phyloP scores from a whole-genome alignment of 2,329 filamentous ascomycete species.

The Neopestalotiopsis clavispora region DNA sequence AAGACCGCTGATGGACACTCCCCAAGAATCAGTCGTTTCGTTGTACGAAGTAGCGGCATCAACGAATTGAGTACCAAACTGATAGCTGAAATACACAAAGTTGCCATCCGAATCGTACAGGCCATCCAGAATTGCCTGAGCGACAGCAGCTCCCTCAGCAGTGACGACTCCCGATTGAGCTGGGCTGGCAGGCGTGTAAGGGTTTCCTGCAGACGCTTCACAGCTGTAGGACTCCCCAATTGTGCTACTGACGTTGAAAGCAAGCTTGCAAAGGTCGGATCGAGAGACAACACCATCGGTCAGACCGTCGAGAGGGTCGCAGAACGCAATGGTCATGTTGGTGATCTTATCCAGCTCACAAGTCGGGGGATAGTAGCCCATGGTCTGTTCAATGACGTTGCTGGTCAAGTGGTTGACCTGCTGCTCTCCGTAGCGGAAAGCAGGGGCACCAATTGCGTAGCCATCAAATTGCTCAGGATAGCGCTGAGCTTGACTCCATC shows the following conservation, averaged over 20 bases:
- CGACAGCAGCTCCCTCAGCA: conserved; percentile 34
- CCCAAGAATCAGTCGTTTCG: conserved; percentile 32
- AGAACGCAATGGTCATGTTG: conserved; percentile 58
- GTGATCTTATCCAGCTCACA: conserved; percentile 53
- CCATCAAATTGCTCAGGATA: conserved; percentile 54
- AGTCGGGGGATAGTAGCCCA: conserved; percentile 45
- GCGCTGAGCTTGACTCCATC: conserved; percentile 54
- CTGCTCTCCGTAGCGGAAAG: conserved; percentile 50
- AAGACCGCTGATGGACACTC: conserved; percentile 24
- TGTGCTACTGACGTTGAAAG: conserved; percentile 45
- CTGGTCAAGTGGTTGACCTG: conserved; percentile 48
- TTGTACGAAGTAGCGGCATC: conserved; percentile 41
- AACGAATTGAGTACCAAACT: conserved; percentile 35
- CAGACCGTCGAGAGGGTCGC: conserved; percentile 59
- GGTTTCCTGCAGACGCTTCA: conserved; percentile 40
- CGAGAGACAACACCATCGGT: conserved; percentile 56
- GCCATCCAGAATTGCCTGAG: conserved; percentile 39
- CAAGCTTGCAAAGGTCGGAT: conserved; percentile 40
- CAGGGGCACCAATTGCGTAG: conserved; percentile 49
- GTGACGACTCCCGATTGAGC: conserved; percentile 36
- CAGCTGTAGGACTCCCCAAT: conserved; percentile 51
- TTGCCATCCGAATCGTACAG: conserved; percentile 40
- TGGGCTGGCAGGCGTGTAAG: conserved; percentile 23
- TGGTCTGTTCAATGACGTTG: conserved; percentile 42
- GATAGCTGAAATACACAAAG: conserved; percentile 40